A percentile compares a stretch with the other conserved stretches of the same genome.
These are phyloP conservation scores for Melampsora larici-populina DNA, from an alignment of 1,284 basidiomycete species.

Conservation along the genomic window DNA sequence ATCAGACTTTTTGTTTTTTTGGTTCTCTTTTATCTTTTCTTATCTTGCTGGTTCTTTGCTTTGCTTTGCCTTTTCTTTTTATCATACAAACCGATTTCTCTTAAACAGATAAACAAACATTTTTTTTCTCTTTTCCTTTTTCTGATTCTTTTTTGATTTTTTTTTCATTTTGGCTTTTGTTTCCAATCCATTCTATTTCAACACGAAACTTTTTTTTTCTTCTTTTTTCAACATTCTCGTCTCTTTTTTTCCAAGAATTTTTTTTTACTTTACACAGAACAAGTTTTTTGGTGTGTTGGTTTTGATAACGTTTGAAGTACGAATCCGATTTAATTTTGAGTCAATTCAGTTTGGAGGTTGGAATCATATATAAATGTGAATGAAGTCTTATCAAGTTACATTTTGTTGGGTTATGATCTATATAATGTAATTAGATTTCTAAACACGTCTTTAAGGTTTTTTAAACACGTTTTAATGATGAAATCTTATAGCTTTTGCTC, in stretches of 20 bases:
- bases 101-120: not conserved
- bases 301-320: not conserved
- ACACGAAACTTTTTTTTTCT: conserved; percentile 2
- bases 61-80: not conserved
- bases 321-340: not conserved
- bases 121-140: not conserved
- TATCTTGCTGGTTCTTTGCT: not conserved
- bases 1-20: not conserved
- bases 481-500: too few relatives aligned
- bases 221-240: not conserved
- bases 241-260: not conserved
- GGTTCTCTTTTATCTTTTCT: not conserved
- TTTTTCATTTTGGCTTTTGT: not conserved
- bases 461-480: too few relatives aligned
- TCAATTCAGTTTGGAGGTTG: too few relatives aligned
- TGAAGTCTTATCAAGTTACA: too few relatives aligned
- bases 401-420: too few relatives aligned
- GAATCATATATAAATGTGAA: too few relatives aligned
- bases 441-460: too few relatives aligned
- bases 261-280: not conserved
- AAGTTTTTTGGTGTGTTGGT: not conserved
- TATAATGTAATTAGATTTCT: too few relatives aligned
- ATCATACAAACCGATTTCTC: not conserved
- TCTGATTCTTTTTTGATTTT: too few relatives aligned
- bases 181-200: not conserved